These are phyloP conservation scores for Xylaria scruposa DNA, from an alignment of 495 filamentous ascomycete species.

Conservation along the genomic window DNA sequence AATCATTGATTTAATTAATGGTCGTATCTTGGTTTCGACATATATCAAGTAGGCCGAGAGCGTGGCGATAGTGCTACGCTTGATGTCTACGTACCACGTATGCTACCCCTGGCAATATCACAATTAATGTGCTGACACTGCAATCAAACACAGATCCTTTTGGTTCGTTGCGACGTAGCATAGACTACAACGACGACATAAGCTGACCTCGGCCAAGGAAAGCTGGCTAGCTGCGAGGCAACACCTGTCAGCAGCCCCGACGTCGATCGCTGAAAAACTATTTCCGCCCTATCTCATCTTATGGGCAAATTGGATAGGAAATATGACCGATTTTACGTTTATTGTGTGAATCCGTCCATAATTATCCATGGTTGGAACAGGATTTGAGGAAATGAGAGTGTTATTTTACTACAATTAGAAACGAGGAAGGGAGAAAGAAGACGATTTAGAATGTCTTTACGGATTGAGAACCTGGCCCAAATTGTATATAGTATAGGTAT, in stretches of 20 bases:
- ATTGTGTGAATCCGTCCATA: not conserved
- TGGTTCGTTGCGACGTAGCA: not conserved
- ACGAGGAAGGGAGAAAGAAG: not conserved
- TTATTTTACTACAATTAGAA: not conserved
- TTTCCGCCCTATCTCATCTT: not conserved
- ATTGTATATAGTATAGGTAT: no score
- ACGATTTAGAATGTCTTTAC: not conserved
- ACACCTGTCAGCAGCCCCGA: constrained; percentile 17
- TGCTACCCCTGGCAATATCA: not conserved
- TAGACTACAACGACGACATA: not conserved
- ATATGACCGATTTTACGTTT: not conserved
- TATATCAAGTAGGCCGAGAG: not conserved
- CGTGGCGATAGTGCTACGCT: not conserved
- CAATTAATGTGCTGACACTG: constrained; percentile 1
- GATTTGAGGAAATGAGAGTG: not conserved
- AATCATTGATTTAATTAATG: not conserved
- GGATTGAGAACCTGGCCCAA: not conserved
- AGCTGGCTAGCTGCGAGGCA: not conserved
- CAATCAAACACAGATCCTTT: not conserved
- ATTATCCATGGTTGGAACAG: not conserved
- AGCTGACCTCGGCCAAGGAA: constrained; percentile 12
- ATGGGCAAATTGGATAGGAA: not conserved
- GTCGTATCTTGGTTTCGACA: not conserved
- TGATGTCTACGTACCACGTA: not conserved
- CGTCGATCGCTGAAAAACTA: constrained; percentile 3